Evolutionary conservation across 2,329 filamentous ascomycete species (phyloP), one percentile per base, ranked within the genome.

Genomic region (Sporothrix brunneoviolacea): DNA sequence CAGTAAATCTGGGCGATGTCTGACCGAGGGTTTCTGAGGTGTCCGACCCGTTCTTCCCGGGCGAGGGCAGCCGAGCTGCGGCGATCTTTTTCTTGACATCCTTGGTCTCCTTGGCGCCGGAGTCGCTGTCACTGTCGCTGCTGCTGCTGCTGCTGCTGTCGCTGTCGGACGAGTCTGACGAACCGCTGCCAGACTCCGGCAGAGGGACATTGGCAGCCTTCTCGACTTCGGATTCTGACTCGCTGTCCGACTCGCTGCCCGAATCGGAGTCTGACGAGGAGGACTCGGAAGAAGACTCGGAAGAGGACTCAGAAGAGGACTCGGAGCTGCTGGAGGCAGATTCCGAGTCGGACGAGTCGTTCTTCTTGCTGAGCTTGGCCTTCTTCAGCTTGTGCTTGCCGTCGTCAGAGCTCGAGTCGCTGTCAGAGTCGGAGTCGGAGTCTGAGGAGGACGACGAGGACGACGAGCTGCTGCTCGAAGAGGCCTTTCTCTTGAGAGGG

Each of bases 401-500:
- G 28, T 44, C 39, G 16, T 42, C 38, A 5, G 44, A 46, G 22
- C 21, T 33, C 48, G 48, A 50, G 40, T 30, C 35, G 45, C 36
- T 27, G 46, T 36, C 38, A 15, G 37, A 49, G 13, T 42, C 45
- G 1, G 58, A 59, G 15, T 59, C 58, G 4, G 68, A 68, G 24
- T 64, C 61, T 8, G 65, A 67, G 8, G 51, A 55, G 8, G 52
- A 54, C n/a, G 64, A 65, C 9, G 64, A 64, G 15, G 60, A 63
- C 42, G 60, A 68, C 8, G 65, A 59, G 57, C 73, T 71, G 48
- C 61, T 64, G 60, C 63, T 68, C 5, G 68, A 64, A 21, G 60
- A 56, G 8, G 77, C 77, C 68, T 80, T 78, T 33, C 79, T 73
- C 61, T 84, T 84, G 52, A 77, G 61, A 2, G 67, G 67, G 27